Conservation (phyloP, 768 basidiomycete species). For the Leccinellum albellum region DNA sequence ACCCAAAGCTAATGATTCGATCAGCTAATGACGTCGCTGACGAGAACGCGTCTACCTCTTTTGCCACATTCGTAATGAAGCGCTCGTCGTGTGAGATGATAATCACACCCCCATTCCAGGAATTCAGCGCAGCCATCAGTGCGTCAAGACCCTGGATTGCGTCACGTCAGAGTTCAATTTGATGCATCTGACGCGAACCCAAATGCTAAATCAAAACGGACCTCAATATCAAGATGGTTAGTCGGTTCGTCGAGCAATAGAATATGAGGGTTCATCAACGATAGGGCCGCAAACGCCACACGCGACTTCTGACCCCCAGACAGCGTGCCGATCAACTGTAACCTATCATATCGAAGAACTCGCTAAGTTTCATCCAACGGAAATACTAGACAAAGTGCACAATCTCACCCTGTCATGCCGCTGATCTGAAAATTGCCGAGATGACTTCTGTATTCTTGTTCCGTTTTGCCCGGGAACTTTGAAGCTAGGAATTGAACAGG, state of each 20-base stretch:
- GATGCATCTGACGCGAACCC: neutral
- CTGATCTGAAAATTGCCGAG: slow-evolving; percentile 97
- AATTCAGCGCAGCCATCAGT: slow-evolving; percentile 74
- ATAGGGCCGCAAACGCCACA: slow-evolving; percentile 87
- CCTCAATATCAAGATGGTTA: slow-evolving; percentile 95
- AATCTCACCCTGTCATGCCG: slow-evolving; percentile 82
- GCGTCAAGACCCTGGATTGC: slow-evolving; percentile 86
- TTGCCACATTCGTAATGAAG: slow-evolving; percentile 87
- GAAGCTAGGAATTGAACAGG: slow-evolving; percentile 92
- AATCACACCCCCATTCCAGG: slow-evolving; percentile 90
- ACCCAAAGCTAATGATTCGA: slow-evolving; percentile 73
- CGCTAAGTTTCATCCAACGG: neutral
- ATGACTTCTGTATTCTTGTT: slow-evolving; percentile 95
- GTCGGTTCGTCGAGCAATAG: slow-evolving; percentile 95
- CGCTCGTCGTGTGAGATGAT: slow-evolving; percentile 94
- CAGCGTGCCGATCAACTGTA: slow-evolving; percentile 88
- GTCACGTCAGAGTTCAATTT: neutral
- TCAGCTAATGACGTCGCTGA: neutral
- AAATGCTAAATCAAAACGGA: slow-evolving; percentile 22
- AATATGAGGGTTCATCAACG: slow-evolving; percentile 86
- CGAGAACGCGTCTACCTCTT: slow-evolving; percentile 48
- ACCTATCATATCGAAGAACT: slow-evolving; percentile 31
- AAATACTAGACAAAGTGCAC: neutral
- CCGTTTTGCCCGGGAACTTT: slow-evolving; percentile 89
- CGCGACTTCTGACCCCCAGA: slow-evolving; percentile 96